A percentile compares a stretch with the other conserved stretches of the same genome.
phyloP scores from a whole-genome alignment of 2,329 filamentous ascomycete genomes.

The Bipolaris bicolor region DNA sequence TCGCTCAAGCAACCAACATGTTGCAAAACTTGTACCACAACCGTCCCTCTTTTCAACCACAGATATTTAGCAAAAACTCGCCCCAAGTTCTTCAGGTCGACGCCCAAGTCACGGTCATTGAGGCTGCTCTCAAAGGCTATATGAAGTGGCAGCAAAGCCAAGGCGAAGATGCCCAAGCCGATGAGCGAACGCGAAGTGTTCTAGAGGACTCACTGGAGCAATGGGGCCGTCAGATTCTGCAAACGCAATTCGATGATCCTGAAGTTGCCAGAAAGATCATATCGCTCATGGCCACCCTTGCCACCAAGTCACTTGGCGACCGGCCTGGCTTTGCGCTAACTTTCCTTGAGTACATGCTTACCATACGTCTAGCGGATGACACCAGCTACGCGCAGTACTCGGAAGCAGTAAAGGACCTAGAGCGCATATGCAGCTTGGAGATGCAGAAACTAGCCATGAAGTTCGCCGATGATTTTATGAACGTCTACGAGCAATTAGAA shows the following conservation, averaged over 20 bases:
- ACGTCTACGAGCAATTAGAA: conserved; percentile 87
- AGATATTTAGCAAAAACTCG: conserved; percentile 67
- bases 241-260: conserved; percentile 79
- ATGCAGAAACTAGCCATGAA: conserved; percentile 86
- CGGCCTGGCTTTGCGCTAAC: conserved; percentile 83
- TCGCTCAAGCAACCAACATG: conserved; percentile 76
- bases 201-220: conserved; percentile 70
- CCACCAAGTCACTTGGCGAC: conserved; percentile 77
- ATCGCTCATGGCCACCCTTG: conserved; percentile 83
- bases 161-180: conserved; percentile 57
- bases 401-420: conserved; percentile 88
- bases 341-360: conserved; percentile 87
- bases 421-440: conserved; percentile 83
- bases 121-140: conserved; percentile 87
- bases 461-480: conserved; percentile 88
- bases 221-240: conserved; percentile 75
- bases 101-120: conserved; percentile 86
- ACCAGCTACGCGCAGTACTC: conserved; percentile 76
- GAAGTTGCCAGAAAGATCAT: conserved; percentile 81
- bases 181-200: conserved; percentile 59
- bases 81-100: conserved; percentile 80
- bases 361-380: conserved; percentile 77
- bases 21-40: conserved; percentile 78
- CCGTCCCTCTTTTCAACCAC: conserved; percentile 65
- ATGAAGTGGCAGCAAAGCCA: conserved; percentile 73